Evolutionary conservation across 1,139 yeast genomes (phyloP).

Genomic region (Candida dubliniensis): DNA sequence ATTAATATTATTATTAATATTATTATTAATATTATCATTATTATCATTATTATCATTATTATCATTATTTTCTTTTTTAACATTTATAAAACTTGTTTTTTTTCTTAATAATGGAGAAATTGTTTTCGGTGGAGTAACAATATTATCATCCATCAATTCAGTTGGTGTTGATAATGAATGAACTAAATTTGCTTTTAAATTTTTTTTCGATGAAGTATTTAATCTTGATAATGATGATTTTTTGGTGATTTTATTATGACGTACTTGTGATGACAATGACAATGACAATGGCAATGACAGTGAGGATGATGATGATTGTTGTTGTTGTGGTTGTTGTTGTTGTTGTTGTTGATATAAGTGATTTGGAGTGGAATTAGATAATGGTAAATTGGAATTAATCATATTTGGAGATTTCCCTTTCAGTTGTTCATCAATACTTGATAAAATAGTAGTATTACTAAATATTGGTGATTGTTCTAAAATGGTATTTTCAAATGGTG

Average conservation of each 20-base stretch:
- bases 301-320: slow-evolving; percentile 1
- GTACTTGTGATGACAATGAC: slow-evolving; percentile 12
- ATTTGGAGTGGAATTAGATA: neutral
- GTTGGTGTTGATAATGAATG: slow-evolving; percentile 5
- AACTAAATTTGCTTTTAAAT: slow-evolving; percentile 6
- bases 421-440: neutral
- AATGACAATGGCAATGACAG: slow-evolving; percentile 9
- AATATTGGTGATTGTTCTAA: slow-evolving; percentile 4
- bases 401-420: no score
- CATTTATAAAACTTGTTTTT: slow-evolving; percentile 1
- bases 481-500: slow-evolving; percentile 13
- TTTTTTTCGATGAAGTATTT: slow-evolving; percentile 13
- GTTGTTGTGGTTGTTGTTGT: slow-evolving; percentile 9
- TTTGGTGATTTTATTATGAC: slow-evolving; percentile 19
- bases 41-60: neutral
- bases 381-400: no score
- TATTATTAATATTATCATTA: neutral
- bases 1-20: neutral
- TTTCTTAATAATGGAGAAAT: slow-evolving; percentile 11
- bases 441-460: neutral
- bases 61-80: neutral
- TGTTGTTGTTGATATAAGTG: slow-evolving; percentile 3
- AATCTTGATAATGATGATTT: slow-evolving; percentile 23
- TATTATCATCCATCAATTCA: neutral
- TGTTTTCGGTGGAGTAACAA: neutral